Base-by-base conservation (phyloP, 192 early-diverging fungal genomes). In the Phycomyces blakesleeanus region DNA sequence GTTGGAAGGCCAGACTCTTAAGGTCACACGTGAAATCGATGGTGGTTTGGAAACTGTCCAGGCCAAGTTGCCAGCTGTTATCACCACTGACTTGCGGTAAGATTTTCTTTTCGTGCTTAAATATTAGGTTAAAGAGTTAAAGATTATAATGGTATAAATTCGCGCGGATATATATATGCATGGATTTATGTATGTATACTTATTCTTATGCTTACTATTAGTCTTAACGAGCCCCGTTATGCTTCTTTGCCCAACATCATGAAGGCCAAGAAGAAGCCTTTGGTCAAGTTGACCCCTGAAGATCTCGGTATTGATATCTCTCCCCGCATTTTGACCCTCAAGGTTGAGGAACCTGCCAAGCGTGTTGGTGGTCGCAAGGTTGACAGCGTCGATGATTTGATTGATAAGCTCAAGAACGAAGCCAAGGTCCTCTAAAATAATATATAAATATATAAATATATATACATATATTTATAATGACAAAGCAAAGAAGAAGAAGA, bases 241-340 rank as follows among this genome's bases (percentile, higher is more conserved):
- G 97, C 93, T 15, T 95, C 97, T 41, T 83, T 99, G 53, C 93
- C 83, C 42, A 92, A 90, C 80, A 97, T 97, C 73, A 97, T 97
- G 96, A 99, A 99, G 85, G 97, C 97, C 56, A 99, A 96, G 83
- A 97, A 97, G 86, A 99, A 99, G 87, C 91, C 92, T 47, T 72
- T 99, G 61, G 74, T 76, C 55, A 92, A 89, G 73, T 47, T 91
- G 22, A 81, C 87, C 14, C 89, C 90, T 15, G 82, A 81, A 27
- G 87, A 93, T 49, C 80, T 97, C 22, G 87, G 83, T 34, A 87
- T 99, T 11, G 94, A 97, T 57, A 80, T 97, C 55, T 86, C 76
- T 64, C 87, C 88, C 61, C 85, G 91, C 6, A 71, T 99, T 57
- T 79, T 93, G 79, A 94, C 87, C 12, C 66, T 99, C 78, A 90